Conservation (phyloP, 345 rosid species). For the Populus davidiana region DNA sequence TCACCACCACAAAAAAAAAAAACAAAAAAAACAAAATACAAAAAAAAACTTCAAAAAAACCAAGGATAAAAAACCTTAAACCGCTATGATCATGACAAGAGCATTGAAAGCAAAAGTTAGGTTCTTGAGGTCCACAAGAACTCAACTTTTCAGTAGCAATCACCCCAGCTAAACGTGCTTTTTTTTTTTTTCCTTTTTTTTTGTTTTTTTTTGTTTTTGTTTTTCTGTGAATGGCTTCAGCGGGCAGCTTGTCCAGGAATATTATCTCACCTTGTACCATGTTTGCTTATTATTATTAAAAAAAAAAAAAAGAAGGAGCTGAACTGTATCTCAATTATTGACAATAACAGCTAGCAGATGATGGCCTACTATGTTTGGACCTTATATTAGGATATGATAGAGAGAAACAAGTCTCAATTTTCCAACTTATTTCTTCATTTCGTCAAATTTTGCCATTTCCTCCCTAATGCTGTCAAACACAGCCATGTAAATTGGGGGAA, state of each 20-base stretch:
- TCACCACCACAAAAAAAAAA: neutral
- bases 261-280: neutral
- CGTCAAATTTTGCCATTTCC: neutral
- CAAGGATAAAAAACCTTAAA: neutral
- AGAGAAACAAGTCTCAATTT: neutral
- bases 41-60: too few species aligned
- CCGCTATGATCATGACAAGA: too few species aligned
- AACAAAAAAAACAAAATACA: too few species aligned
- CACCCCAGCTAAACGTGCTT: neutral
- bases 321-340: neutral
- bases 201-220: too few species aligned
- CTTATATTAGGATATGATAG: neutral
- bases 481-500: neutral
- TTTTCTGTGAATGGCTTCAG: neutral
- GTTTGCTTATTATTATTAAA: neutral
- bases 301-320: neutral
- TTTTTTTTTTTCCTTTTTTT: too few species aligned
- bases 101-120: neutral
- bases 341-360: neutral
- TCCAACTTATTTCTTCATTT: neutral
- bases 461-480: too few species aligned
- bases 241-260: neutral
- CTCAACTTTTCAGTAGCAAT: neutral
- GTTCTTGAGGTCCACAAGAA: neutral
- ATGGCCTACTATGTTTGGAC: neutral